Evolutionary conservation across 352 stramenopile genomes (phyloP), one percentile per base, ranked within the genome.

Genomic region (Phytophthora pini): DNA sequence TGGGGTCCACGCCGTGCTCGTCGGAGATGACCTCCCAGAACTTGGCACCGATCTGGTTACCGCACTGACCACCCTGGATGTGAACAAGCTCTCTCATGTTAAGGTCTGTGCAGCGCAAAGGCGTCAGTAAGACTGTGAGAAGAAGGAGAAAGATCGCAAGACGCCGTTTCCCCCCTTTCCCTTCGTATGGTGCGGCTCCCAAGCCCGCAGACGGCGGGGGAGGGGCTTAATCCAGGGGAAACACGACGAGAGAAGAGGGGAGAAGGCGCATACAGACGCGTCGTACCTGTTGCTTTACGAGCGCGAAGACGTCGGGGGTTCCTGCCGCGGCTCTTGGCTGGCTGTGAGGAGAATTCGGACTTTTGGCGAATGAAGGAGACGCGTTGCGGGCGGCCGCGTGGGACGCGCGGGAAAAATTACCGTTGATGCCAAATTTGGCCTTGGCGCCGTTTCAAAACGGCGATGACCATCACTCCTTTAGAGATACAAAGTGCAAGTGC

Each of bases 21-120:
- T 97, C 87, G 32, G 93, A 98, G 79, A 99, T 98, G 40, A 98
- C 92, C 74, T 99, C 93, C 97, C 97, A 99, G 80, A 99, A 99
- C 87, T 98, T 98, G 72, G 95, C 95, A 74, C 97, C 97, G 73
- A 99, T 99, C 84, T 99, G 97, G 92, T 99, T 99, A 84, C 97
- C 97, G 67, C 97, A 99, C 92, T 99, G 97, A 67, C 97, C 97
- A 61, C 92, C 96, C 88, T 99, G 97, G 74, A 99, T 93, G 83
- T 99, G 96, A 90, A 99, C 96, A 72, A 99, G 97, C 84, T 99
- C 93, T 72, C 93, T 76, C 93, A 98, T 98, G 34, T 61, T 68
- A 67, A 78, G 50, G 65, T 84, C 66, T 83, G 56, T 49, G 1
- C 12, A 39, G 11, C 56, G 17, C 1, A 9, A 56, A 3, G 17